phyloP scores from a whole-genome alignment of 2,329 filamentous ascomycete species.

The Elsinoe australis region DNA sequence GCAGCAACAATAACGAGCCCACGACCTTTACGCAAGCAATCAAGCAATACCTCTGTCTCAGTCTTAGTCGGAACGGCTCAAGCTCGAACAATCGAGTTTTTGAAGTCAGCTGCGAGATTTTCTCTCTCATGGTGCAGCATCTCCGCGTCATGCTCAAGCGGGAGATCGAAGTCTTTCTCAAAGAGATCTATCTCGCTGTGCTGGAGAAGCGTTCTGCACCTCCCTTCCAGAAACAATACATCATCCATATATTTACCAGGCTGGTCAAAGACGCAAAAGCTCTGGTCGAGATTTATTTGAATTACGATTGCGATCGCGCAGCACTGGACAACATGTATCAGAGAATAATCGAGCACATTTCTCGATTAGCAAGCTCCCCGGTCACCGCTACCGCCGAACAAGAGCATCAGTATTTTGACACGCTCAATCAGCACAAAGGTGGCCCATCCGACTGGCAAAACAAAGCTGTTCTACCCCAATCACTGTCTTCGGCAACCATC shows the following conservation, averaged over 20 bases:
- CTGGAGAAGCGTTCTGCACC: constrained; percentile 82
- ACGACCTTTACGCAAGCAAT: constrained; percentile 90
- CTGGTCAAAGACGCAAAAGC: constrained; percentile 80
- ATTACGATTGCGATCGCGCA: constrained; percentile 94
- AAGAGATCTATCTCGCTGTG: constrained; percentile 92
- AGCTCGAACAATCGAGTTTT: constrained; percentile 89
- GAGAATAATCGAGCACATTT: constrained; percentile 83
- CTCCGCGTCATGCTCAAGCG: constrained; percentile 95
- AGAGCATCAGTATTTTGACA: constrained; percentile 81
- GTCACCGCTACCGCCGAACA: constrained; percentile 67
- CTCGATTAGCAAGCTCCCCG: constrained; percentile 73
- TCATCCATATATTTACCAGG: constrained; percentile 76
- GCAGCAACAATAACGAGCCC: constrained; percentile 77
- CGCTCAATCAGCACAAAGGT: constrained; percentile 50
- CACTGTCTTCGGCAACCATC: constrained; percentile 73
- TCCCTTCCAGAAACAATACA: constrained; percentile 83
- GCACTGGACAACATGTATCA: constrained; percentile 96
- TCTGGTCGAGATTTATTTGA: constrained; percentile 90
- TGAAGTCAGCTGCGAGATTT: constrained; percentile 92
- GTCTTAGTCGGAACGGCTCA: constrained; percentile 87
- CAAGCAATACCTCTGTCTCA: constrained; percentile 93
- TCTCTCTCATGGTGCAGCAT: constrained; percentile 93
- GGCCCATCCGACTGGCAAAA: constrained; percentile 73
- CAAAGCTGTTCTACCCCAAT: constrained; percentile 75
- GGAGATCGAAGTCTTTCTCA: constrained; percentile 95